phyloP scores from a whole-genome alignment of 2,329 filamentous ascomycete species.

The Epichloe brachyelytri region DNA sequence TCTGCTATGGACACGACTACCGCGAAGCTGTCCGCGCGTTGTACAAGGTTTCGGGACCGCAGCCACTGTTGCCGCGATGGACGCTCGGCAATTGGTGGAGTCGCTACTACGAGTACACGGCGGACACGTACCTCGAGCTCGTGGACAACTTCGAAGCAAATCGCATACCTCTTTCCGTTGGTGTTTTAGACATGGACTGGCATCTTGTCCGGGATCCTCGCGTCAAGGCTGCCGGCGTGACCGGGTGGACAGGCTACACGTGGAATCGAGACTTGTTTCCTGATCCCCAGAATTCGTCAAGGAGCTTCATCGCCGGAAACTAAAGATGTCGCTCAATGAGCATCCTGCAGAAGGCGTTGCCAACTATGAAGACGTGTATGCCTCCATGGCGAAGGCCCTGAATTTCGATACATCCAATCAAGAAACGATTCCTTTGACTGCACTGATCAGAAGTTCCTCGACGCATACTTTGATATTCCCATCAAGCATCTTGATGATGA shows the following conservation, averaged over 20 bases:
- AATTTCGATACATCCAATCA: constrained; percentile 35
- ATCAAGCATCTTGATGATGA: constrained; percentile 41
- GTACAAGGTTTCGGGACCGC: constrained; percentile 41
- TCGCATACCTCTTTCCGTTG: constrained; percentile 43
- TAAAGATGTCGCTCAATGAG: constrained; percentile 47
- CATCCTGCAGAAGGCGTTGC: constrained; percentile 49
- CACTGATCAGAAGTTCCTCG: constrained; percentile 37
- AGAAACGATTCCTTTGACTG: constrained; percentile 43
- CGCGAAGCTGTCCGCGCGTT: constrained; percentile 38
- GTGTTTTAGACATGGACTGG: constrained; percentile 56
- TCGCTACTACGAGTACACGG: constrained; percentile 44
- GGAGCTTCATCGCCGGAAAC: constrained; percentile 35
- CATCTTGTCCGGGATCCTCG: constrained; percentile 37
- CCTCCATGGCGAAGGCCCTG: constrained; percentile 38
- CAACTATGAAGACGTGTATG: constrained; percentile 42
- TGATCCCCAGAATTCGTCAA: constrained; percentile 38
- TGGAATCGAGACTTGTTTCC: constrained; percentile 31
- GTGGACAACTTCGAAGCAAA: constrained; percentile 41
- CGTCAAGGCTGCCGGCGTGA: constrained; percentile 40
- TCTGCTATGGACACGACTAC: constrained; percentile 45
- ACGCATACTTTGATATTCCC: constrained; percentile 45
- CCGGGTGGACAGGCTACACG: constrained; percentile 16
- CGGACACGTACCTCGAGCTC: constrained; percentile 41
- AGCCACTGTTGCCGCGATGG: constrained; percentile 43
- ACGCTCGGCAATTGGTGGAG: constrained; percentile 55